A percentile compares a stretch with the other conserved stretches of the same genome.
Conservation (phyloP, 495 filamentous ascomycete genomes). For the Penicillium manginii region DNA sequence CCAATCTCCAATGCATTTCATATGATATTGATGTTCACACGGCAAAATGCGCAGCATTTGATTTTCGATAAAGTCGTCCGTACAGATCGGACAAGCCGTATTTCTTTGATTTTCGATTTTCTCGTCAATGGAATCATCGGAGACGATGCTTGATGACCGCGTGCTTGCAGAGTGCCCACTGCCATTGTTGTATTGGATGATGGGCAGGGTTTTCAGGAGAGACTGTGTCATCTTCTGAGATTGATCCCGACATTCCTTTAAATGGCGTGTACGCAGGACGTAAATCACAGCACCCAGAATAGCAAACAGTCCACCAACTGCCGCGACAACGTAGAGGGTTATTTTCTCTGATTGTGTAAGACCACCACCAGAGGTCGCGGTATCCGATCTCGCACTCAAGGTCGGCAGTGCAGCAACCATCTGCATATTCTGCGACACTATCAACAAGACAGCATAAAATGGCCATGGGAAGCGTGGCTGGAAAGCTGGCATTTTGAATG, state of each 20-base stretch:
- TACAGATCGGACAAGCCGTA: constrained; percentile 12
- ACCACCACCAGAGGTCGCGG: not conserved
- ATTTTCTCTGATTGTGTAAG: constrained; percentile 14
- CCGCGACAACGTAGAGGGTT: constrained; percentile 14
- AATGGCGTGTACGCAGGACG: constrained; percentile 5
- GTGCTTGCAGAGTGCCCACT: not conserved
- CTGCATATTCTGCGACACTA: not conserved
- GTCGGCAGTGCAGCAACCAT: not conserved
- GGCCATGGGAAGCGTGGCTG: not conserved
- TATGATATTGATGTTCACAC: constrained; percentile 13
- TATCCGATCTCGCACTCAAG: not conserved
- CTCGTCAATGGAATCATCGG: not conserved
- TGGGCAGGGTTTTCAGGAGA: constrained; percentile 7
- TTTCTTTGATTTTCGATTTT: not conserved
- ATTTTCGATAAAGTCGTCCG: constrained; percentile 13
- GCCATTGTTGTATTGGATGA: constrained; percentile 12
- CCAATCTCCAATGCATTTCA: constrained; percentile 13
- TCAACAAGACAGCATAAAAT: not conserved
- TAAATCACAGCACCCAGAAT: constrained; percentile 3
- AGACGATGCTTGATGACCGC: constrained; percentile 1
- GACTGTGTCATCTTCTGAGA: constrained; percentile 6
- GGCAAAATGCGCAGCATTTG: constrained; percentile 13
- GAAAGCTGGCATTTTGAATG: not conserved
- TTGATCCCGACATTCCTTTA: not conserved
- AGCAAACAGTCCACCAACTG: not conserved